Evolutionary conservation across 1,284 basidiomycete species (phyloP), one percentile per base, ranked within the genome.

Genomic region (Quambalaria eucalypti): DNA sequence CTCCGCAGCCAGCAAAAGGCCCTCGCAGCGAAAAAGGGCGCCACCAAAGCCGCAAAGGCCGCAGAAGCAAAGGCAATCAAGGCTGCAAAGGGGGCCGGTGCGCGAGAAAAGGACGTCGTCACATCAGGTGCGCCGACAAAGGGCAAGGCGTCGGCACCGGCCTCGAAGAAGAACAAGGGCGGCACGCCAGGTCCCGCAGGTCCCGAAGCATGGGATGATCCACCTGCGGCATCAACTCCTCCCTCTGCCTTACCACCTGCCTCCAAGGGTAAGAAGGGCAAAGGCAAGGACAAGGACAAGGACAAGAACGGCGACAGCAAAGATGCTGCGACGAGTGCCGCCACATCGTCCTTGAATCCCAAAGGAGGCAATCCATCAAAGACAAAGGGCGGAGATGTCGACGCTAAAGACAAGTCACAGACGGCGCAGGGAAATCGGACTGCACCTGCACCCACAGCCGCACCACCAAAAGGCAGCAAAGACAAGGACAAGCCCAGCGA

Each of bases 1-100:
- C 51, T 71, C 28, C 52, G 68, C 1, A 54, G 56, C 10, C 46
- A 59, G 40, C 60, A 68, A 48, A 42, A 56, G 38, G 64, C 62
- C 6, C 56, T 51, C 33, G 33, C 52, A 29, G 66, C 36, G 5
- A 39, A 21, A 62, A 28, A 50, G 58, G 14, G 50, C 57, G 5
- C 53, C 50, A 4, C 47, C n/a, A n/a, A 26, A 1, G 61, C 60
- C 1, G 50, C 54, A 21, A 39, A 21, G 26, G 28, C 28, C 23
- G 10, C 28, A 30, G 21, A n/a, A 39, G 21, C n/a, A 16, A 19
- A 33, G 39, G 16, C 28, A 5, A 23, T 19, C 2, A 25, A 28
- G 39, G 12, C 3, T 19, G 38, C 31, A 26, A 28, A 33, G 9
- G n/a, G n/a, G n/a, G 47, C 10, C 16, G 40, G 1, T 2, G 38